Evolutionary conservation across 306 rosid genomes (phyloP).

Genomic region (Vigna mungo): DNA sequence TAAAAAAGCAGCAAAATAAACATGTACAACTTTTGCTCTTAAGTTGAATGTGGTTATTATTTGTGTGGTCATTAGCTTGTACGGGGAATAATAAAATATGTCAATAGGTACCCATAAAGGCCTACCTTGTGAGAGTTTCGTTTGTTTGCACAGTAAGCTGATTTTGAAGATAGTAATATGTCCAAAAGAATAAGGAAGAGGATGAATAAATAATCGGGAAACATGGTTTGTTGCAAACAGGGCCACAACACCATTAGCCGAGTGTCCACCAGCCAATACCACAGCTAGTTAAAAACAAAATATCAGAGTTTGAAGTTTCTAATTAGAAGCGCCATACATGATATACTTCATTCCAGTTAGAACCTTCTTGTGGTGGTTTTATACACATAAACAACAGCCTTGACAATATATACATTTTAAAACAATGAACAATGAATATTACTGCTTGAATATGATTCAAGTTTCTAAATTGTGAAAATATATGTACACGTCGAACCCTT

Average conservation of each 20-base stretch:
- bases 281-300: conserved; percentile 64
- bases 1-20: too few relatives aligned
- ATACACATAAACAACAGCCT: conserved; percentile 16
- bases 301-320: conserved; percentile 37
- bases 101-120: conserved; percentile 34
- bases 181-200: conserved; percentile 21
- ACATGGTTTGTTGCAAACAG: conserved; percentile 27
- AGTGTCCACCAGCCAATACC: conserved; percentile 90
- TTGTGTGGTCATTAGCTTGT: background rate
- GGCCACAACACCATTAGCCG: conserved; percentile 68
- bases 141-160: conserved; percentile 24
- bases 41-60: too few relatives aligned
- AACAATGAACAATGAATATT: conserved; percentile 31
- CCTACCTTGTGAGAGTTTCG: conserved; percentile 45
- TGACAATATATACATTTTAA: conserved; percentile 23
- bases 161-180: conserved; percentile 14
- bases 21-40: too few relatives aligned
- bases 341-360: conserved; percentile 29
- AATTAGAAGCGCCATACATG: conserved; percentile 30
- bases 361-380: conserved; percentile 4
- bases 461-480: conserved; percentile 21
- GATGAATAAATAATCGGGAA: background rate
- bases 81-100: background rate
- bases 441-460: conserved; percentile 19
- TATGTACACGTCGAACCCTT: background rate